Evolutionary conservation across 257 asterid genomes (phyloP).

Genomic region (Solanum sparsipilum): DNA sequence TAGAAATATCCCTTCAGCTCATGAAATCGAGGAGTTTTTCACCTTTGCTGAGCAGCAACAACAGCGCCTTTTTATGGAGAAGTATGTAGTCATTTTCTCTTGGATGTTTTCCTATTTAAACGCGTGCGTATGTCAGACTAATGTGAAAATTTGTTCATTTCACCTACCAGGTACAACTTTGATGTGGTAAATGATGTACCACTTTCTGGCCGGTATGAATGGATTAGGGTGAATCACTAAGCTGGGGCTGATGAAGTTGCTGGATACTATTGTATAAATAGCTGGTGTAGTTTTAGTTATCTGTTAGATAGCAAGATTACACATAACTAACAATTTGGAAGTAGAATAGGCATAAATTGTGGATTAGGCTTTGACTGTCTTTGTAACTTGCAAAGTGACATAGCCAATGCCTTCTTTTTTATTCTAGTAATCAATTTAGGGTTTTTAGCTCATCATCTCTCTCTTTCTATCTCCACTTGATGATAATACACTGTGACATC

Average conservation of each 20-base stretch:
- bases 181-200: conserved; percentile 43
- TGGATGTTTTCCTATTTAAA: neutral
- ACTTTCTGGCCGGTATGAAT: conserved; percentile 66
- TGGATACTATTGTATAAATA: neutral
- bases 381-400: neutral
- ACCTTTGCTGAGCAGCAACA: conserved; percentile 41
- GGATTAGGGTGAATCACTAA: conserved; percentile 37
- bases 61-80: conserved; percentile 44
- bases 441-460: conserved; percentile 3
- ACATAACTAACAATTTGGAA: neutral
- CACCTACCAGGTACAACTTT: conserved; percentile 57
- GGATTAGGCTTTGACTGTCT: neutral
- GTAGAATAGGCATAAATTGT: neutral
- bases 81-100: conserved; percentile 20
- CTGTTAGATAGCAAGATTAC: neutral
- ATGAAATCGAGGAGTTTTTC: conserved; percentile 61
- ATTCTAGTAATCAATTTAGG: neutral
- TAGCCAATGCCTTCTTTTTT: neutral
- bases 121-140: neutral
- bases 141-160: neutral
- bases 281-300: neutral
- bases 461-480: neutral
- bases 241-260: neutral
- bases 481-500: neutral
- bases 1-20: conserved; percentile 26